Percentiles rank a stretch among this genome's conserved stretches.
These are phyloP conservation scores for Dentipellis fragilis DNA, from an alignment of 768 basidiomycete species.

Conservation along the genomic window DNA sequence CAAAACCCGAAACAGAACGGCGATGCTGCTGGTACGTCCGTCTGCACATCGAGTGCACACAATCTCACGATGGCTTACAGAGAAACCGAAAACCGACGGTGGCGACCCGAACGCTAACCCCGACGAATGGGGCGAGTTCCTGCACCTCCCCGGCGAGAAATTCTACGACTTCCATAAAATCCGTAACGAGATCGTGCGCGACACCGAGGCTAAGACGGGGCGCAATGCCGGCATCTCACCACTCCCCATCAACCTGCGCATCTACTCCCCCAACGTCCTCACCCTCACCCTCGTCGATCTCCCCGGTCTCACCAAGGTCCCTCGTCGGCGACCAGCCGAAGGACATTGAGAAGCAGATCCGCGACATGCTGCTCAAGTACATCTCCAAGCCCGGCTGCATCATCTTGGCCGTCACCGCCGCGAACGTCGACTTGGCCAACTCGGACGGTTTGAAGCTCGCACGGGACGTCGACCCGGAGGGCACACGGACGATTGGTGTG, in stretches of 20 bases:
- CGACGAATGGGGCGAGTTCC: slow-evolving; percentile 98
- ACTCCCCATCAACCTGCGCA: slow-evolving; percentile 92
- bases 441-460: slow-evolving; percentile 96
- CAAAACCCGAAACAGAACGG: slow-evolving; percentile 25
- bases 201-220: slow-evolving; percentile 98
- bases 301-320: slow-evolving; percentile 91
- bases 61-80: slow-evolving; percentile 19
- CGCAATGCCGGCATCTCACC: slow-evolving; percentile 98
- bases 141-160: slow-evolving; percentile 93
- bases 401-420: slow-evolving; percentile 91
- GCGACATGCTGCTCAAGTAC: slow-evolving; percentile 92
- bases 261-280: slow-evolving; percentile 94
- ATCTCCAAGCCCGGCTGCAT: slow-evolving; percentile 95
- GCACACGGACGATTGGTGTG: slow-evolving; percentile 94
- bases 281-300: slow-evolving; percentile 97
- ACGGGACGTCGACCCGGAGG: slow-evolving; percentile 94
- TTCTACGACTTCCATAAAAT: slow-evolving; percentile 98
- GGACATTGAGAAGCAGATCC: slow-evolving; percentile 96
- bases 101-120: slow-evolving; percentile 73
- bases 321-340: slow-evolving; percentile 93
- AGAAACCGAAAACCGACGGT: slow-evolving; percentile 26
- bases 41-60: slow-evolving; percentile 2
- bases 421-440: slow-evolving; percentile 96
- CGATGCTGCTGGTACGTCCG: slow-evolving; percentile 22
- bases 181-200: slow-evolving; percentile 88